Percentiles rank a stretch among this genome's conserved stretches.
These are phyloP conservation scores for Chaetomidium leptoderma DNA, from an alignment of 495 filamentous ascomycete genomes.

Conservation along the genomic window DNA sequence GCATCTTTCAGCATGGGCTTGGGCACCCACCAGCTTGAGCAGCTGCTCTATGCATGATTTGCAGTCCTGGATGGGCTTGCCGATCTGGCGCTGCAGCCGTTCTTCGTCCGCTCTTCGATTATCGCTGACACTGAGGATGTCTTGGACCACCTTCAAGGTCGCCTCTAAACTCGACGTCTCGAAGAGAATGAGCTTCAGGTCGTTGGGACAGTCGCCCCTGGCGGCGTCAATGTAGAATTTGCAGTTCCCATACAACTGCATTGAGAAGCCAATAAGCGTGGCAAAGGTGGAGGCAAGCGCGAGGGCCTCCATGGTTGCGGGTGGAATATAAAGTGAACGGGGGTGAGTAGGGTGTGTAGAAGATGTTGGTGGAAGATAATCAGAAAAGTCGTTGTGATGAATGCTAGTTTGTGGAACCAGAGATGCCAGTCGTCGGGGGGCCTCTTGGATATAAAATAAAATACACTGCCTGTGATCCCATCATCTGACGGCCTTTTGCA, in stretches of 20 bases:
- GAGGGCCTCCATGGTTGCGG: conserved; percentile 7
- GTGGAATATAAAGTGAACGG: not conserved
- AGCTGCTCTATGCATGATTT: not conserved
- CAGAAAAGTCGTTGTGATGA: not conserved
- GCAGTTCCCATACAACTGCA: not conserved
- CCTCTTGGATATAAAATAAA: no score
- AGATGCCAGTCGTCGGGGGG: no score
- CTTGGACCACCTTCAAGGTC: not conserved
- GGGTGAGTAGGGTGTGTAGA: not conserved
- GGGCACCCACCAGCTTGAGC: conserved; percentile 1
- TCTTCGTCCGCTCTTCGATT: not conserved
- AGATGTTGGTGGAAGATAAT: not conserved
- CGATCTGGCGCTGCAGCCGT: not conserved
- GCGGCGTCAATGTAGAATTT: conserved; percentile 1
- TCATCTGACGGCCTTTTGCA: no score
- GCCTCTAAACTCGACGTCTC: conserved; percentile 8
- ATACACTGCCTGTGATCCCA: no score
- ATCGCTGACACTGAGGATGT: not conserved
- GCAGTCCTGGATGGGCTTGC: not conserved
- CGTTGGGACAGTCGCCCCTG: not conserved
- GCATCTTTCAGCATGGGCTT: not conserved
- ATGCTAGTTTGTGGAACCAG: no score
- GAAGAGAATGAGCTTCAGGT: conserved; percentile 1
- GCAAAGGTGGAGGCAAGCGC: conserved; percentile 3
- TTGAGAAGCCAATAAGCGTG: not conserved